Conservation (phyloP, 2,329 filamentous ascomycete genomes). For the Diaporthe eres region DNA sequence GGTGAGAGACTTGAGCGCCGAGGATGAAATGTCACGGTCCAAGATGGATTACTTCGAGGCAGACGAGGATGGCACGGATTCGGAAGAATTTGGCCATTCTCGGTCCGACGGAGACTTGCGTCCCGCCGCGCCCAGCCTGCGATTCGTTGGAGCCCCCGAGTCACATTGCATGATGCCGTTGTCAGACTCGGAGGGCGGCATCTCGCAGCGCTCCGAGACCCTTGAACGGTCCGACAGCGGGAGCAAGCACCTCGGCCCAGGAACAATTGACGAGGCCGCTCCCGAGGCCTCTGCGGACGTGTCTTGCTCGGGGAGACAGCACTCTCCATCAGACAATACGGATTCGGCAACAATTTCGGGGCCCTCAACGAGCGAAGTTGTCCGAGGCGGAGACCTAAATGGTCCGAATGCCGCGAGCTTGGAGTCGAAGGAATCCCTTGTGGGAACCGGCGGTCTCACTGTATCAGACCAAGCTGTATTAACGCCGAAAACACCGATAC, state of each 20-base stretch:
- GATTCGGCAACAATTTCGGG: slow-evolving; percentile 11
- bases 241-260: background rate
- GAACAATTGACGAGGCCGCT: background rate
- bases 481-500: background rate
- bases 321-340: background rate
- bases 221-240: background rate
- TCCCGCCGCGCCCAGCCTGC: background rate
- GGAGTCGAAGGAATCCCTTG: background rate
- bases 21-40: slow-evolving; percentile 31
- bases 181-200: slow-evolving; percentile 13
- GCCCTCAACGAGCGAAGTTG: background rate
- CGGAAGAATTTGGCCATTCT: background rate
- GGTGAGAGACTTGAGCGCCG: background rate
- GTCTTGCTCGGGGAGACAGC: background rate
- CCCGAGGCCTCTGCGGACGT: background rate
- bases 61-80: slow-evolving; percentile 17
- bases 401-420: background rate
- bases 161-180: slow-evolving; percentile 1
- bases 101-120: background rate
- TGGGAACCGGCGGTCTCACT: too few species aligned
- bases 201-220: background rate
- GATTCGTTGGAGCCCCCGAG: background rate
- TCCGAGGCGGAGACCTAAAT: background rate
- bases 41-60: slow-evolving; percentile 29
- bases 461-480: background rate